A percentile compares a stretch with the other conserved stretches of the same genome.
Evolutionary conservation across 495 filamentous ascomycete genomes (phyloP).

Genomic region (Xylaria venustula): DNA sequence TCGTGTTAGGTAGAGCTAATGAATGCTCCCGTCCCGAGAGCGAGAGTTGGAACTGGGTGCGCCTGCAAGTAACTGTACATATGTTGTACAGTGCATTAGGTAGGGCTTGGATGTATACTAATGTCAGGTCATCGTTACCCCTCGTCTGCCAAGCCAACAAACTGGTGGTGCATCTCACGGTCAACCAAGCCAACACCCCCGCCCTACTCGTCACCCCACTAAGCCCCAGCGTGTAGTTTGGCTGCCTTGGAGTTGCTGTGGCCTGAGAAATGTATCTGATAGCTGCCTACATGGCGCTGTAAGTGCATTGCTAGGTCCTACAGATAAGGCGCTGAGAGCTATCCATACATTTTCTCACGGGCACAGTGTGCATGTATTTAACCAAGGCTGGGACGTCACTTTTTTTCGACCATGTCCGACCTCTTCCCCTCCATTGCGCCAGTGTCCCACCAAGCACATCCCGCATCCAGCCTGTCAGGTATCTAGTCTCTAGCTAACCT

Average conservation of each 20-base stretch:
- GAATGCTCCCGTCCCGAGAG: not conserved
- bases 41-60: not conserved
- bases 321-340: no score
- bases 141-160: constrained; percentile 4
- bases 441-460: constrained; percentile 30
- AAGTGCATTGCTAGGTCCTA: no score
- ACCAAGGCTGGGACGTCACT: constrained; percentile 1
- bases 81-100: constrained; percentile 11
- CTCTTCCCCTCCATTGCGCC: constrained; percentile 35
- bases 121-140: constrained; percentile 1
- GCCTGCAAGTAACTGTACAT: constrained; percentile 6
- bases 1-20: not conserved
- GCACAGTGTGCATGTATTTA: constrained; percentile 3
- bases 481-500: constrained; percentile 15
- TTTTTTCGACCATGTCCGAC: constrained; percentile 26
- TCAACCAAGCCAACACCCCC: constrained; percentile 12
- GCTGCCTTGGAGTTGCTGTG: not conserved
- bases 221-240: not conserved
- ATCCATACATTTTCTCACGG: not conserved
- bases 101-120: not conserved
- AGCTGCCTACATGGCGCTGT: not conserved
- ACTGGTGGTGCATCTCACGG: constrained; percentile 1
- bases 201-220: constrained; percentile 16
- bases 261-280: no score
- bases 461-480: constrained; percentile 23